Conservation (phyloP, 1,284 basidiomycete species). For the Golubevia sp. region DNA sequence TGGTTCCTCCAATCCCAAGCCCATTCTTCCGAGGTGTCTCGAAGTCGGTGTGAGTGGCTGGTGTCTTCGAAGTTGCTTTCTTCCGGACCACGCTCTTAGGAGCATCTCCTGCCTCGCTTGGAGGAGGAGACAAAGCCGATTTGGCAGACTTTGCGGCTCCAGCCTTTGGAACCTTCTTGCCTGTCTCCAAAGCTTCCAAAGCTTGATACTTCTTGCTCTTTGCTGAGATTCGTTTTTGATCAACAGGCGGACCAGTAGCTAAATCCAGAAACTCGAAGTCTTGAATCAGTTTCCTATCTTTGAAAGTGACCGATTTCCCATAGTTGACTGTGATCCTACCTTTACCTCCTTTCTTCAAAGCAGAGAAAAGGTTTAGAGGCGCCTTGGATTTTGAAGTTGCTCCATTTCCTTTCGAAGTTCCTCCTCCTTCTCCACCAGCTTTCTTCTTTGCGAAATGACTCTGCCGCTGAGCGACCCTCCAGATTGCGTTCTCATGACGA, state of each 20-base stretch:
- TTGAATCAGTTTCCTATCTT: constrained; percentile 63
- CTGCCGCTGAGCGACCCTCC: constrained; percentile 46
- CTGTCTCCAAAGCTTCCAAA: constrained; percentile 63
- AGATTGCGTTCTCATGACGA: constrained; percentile 47
- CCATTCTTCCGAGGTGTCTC: background rate
- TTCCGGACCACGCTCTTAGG: constrained; percentile 13
- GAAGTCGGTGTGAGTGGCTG: background rate
- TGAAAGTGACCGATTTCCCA: constrained; percentile 64
- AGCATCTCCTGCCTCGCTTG: constrained; percentile 2
- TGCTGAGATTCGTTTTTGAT: constrained; percentile 58
- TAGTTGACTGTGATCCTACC: constrained; percentile 64
- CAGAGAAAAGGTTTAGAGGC: constrained; percentile 55
- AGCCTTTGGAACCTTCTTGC: constrained; percentile 61
- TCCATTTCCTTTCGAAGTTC: constrained; percentile 1
- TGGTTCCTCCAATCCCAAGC: too few species aligned
- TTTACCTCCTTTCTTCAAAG: constrained; percentile 64
- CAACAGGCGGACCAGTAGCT: constrained; percentile 63
- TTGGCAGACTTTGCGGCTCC: constrained; percentile 59
- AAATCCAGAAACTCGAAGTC: constrained; percentile 65
- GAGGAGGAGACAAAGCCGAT: constrained; percentile 23
- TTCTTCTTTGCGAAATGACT: constrained; percentile 26
- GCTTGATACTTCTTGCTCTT: constrained; percentile 61
- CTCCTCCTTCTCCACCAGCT: constrained; percentile 2
- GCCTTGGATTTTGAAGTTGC: constrained; percentile 11
- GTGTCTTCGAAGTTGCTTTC: constrained; percentile 1